phyloP scores from a whole-genome alignment of 176 grass and related monocot species.

The Phoenix roebelenii region DNA sequence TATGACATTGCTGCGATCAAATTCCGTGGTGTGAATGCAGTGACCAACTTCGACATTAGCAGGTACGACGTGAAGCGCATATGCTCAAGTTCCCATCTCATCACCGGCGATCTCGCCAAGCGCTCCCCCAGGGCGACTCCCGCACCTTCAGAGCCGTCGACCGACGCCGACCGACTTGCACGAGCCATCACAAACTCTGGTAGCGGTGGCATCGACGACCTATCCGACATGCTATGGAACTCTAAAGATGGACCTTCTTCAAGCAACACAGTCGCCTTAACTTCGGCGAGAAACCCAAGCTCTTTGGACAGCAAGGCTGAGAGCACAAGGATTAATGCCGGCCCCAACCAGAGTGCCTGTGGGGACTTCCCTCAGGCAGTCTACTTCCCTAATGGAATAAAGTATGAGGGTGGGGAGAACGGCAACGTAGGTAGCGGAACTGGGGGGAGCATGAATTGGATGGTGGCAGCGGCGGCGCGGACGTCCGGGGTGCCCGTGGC shows the following conservation, averaged over 20 bases:
- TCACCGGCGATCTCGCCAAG: conserved; percentile 51
- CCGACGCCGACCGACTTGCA: not conserved
- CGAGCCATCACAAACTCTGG: not conserved
- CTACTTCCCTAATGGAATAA: conserved; percentile 38
- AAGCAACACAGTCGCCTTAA: not conserved
- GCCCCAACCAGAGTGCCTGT: conserved; percentile 21
- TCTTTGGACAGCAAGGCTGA: not conserved
- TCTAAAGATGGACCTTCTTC: not conserved
- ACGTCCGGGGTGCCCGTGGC: conserved; percentile 3
- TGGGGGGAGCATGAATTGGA: conserved; percentile 25
- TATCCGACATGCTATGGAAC: not conserved
- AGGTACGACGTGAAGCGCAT: conserved; percentile 89
- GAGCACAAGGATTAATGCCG: not conserved
- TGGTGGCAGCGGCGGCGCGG: not conserved
- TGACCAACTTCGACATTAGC: conserved; percentile 93
- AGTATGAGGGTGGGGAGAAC: conserved; percentile 44
- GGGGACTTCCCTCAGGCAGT: conserved; percentile 38
- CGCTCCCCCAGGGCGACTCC: conserved; percentile 22
- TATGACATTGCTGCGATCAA: conserved; percentile 98
- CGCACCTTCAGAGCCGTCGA: not conserved
- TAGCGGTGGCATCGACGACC: not conserved
- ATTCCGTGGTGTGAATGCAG: conserved; percentile 75
- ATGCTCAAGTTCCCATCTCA: conserved; percentile 68
- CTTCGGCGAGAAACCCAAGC: conserved; percentile 2
- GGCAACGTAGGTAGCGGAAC: conserved; percentile 6